Conservation (phyloP, 192 early-diverging fungal species). For the Glomus cerebriforme region DNA sequence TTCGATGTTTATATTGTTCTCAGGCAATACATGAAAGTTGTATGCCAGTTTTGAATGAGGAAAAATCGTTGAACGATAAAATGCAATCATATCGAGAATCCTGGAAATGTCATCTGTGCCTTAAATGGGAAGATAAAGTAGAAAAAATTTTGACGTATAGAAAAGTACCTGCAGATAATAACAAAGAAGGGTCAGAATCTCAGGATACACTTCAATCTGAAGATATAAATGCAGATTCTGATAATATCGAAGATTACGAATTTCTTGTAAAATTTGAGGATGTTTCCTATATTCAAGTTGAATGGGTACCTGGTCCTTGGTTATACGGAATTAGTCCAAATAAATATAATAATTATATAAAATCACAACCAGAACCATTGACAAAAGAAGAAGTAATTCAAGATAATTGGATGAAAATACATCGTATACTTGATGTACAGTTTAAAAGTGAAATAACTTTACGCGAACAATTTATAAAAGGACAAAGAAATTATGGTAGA, state of each 20-base stretch:
- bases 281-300: conserved; percentile 48
- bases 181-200: conserved; percentile 21
- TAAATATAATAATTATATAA: conserved; percentile 39
- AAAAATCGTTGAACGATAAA: conserved; percentile 17
- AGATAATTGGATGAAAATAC: conserved; percentile 43
- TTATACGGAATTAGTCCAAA: conserved; percentile 33
- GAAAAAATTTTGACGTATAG: conserved; percentile 39
- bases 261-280: conserved; percentile 53
- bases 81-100: conserved; percentile 41
- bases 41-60: conserved; percentile 18
- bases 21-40: conserved; percentile 40
- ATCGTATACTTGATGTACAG: conserved; percentile 44
- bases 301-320: conserved; percentile 55
- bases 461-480: not conserved
- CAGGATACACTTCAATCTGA: not conserved
- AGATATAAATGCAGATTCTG: not conserved
- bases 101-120: conserved; percentile 45
- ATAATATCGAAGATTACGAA: conserved; percentile 31
- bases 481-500: not conserved
- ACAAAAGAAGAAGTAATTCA: conserved; percentile 35
- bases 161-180: not conserved
- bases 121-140: conserved; percentile 41
- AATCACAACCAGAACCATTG: conserved; percentile 28
- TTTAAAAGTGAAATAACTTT: conserved; percentile 33
- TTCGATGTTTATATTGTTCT: conserved; percentile 43